A percentile compares a stretch with the other conserved stretches of the same genome.
Evolutionary conservation across 306 rosid species (phyloP).

Genomic region (Geum urbanum): DNA sequence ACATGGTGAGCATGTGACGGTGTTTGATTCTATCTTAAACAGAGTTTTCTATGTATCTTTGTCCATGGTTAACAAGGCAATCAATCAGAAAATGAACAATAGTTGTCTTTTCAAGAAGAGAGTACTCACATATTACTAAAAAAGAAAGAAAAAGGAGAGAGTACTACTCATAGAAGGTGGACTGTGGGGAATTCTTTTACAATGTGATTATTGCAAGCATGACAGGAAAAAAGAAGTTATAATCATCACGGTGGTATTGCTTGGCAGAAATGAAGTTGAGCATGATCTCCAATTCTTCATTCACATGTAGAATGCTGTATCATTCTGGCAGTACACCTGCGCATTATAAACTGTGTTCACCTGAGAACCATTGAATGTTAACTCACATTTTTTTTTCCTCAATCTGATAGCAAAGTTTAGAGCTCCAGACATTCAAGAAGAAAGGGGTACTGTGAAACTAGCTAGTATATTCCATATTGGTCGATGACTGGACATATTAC

Average conservation of each 20-base stretch:
- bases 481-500: too few relatives aligned
- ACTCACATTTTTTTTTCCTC: neutral
- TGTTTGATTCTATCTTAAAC: neutral
- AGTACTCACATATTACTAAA: too few relatives aligned
- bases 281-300: neutral
- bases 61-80: neutral
- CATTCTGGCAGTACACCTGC: neutral
- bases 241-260: neutral
- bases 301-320: neutral
- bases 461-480: too few relatives aligned
- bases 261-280: neutral
- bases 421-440: neutral
- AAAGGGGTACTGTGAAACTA: too few relatives aligned
- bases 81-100: constrained; percentile 4
- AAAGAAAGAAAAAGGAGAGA: neutral
- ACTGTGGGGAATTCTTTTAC: neutral
- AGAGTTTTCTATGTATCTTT: neutral
- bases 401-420: neutral
- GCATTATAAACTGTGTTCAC: too few relatives aligned
- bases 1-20: neutral
- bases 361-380: too few relatives aligned
- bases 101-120: neutral
- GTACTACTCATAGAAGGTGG: neutral
- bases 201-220: neutral
- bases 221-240: neutral